Percentiles rank a stretch among this genome's conserved stretches.
phyloP scores from a whole-genome alignment of 345 rosid genomes.

The Alliaria petiolata region DNA sequence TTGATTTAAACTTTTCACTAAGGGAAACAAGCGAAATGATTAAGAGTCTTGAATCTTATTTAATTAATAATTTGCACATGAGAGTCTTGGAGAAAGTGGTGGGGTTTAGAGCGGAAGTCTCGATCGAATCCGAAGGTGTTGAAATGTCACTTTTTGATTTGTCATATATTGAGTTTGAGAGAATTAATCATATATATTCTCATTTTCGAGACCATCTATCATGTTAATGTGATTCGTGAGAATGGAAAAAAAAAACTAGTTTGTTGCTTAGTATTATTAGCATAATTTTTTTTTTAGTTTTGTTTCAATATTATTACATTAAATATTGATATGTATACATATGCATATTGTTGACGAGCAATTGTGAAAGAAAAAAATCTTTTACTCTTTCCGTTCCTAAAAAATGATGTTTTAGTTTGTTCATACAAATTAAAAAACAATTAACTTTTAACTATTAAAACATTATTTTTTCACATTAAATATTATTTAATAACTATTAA shows the following conservation, averaged over 20 bases:
- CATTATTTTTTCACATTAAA: too few relatives aligned
- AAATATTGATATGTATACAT: too few relatives aligned
- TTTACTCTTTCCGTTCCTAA: too few relatives aligned
- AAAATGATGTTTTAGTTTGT: too few relatives aligned
- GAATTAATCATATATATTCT: not conserved
- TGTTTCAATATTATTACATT: too few relatives aligned
- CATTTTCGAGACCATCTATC: not conserved
- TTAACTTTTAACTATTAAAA: too few relatives aligned
- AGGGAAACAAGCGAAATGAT: slow-evolving; percentile 10
- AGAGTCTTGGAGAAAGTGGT: slow-evolving; percentile 18
- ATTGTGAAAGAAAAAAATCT: too few relatives aligned
- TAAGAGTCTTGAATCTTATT: slow-evolving; percentile 12
- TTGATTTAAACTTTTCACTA: slow-evolving; percentile 15
- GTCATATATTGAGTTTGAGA: not conserved
- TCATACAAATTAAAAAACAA: too few relatives aligned
- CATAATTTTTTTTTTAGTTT: too few relatives aligned
- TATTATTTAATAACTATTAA: too few relatives aligned
- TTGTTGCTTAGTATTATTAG: not conserved
- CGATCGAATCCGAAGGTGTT: not conserved
- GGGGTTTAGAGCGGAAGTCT: slow-evolving; percentile 19
- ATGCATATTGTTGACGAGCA: too few relatives aligned
- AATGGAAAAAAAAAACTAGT: not conserved
- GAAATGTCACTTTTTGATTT: slow-evolving; percentile 21
- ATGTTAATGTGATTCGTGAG: not conserved
- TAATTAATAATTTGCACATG: slow-evolving; percentile 8